Base-by-base conservation (phyloP, 2,329 filamentous ascomycete species). In the Epichloe glyceriae region DNA sequence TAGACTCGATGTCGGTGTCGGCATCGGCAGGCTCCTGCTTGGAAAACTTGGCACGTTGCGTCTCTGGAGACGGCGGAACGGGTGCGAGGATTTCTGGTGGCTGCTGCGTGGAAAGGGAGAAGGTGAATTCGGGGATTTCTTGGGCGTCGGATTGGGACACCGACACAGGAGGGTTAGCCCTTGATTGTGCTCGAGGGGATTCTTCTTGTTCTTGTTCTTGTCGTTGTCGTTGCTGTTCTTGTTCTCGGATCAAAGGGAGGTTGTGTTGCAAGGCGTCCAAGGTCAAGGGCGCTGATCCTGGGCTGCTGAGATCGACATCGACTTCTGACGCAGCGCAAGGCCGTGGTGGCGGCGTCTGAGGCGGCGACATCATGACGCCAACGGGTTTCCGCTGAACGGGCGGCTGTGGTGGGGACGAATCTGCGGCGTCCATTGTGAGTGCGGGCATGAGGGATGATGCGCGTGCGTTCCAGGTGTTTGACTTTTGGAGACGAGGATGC, bases 401-500 rank as follows among this genome's bases (percentile, higher is more conserved):
- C 50, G 35, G 55, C 5, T 20, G 26, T n/a, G 20, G 50, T 20
- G 45, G 40, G 30, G 38, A 47, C 37, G 59, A 50, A 55, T 67
- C 67, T 62, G 61, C 52, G 47, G 60, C 55, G 41, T 62, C 60
- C 51, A 63, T 49, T 45, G 65, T 70, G 62, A 71, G 68, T 57
- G 65, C 62, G 46, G 67, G 68, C 45, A 69, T 57, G 41, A 69
- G 58, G 19, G 64, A 61, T 41, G 66, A 68, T 42, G 68, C 53
- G 52, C 67, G 66, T 46, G 61, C 57, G 51, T 61, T 57, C 68
- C 67, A 70, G 39, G 60, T 64, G 50, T 58, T 62, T 34, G 68
- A 62, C 56, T 64, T 68, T 56, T 60, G 63, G 41, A 56, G 46
- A 37, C 57, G 57, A 46, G 55, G 45, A 49, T 54, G 53, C 5